phyloP scores from a whole-genome alignment of 495 filamentous ascomycete genomes.

The Penicillium flavigenum region DNA sequence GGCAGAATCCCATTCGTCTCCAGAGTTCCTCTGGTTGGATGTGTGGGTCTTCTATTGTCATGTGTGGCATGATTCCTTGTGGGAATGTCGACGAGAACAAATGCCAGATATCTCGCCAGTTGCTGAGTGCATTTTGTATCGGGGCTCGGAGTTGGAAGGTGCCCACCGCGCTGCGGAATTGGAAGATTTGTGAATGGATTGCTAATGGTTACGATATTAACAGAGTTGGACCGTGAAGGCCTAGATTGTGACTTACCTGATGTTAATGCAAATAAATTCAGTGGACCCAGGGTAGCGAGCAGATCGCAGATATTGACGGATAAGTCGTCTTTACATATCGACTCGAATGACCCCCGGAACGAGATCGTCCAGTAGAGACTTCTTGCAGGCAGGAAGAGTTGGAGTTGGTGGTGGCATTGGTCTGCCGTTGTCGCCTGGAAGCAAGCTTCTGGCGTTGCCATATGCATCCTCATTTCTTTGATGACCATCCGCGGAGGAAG shows the following conservation, averaged over 20 bases:
- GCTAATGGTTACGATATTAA: constrained; percentile 1
- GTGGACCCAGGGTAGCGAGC: constrained; percentile 17
- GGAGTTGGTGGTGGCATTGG: constrained; percentile 19
- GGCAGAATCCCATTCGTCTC: constrained; percentile 24
- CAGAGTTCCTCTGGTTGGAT: constrained; percentile 17
- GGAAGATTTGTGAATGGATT: constrained; percentile 26
- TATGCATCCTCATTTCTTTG: constrained; percentile 33
- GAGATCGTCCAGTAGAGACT: constrained; percentile 20
- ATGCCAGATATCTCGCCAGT: constrained; percentile 25
- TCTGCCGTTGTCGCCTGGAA: constrained; percentile 32
- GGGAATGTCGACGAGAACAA: constrained; percentile 8
- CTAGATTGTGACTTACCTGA: constrained; percentile 10
- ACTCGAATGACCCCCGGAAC: constrained; percentile 19
- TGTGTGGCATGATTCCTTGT: constrained; percentile 10
- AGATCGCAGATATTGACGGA: not conserved
- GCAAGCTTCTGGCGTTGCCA: constrained; percentile 30
- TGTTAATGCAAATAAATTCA: constrained; percentile 24
- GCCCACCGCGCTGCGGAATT: constrained; percentile 25
- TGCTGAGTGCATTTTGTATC: constrained; percentile 16
- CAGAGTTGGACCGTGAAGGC: no score
- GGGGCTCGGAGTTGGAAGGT: constrained; percentile 14
- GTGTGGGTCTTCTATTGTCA: constrained; percentile 13
- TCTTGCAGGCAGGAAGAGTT: constrained; percentile 6
- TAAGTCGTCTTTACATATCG: constrained; percentile 10
- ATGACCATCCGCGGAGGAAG: constrained; percentile 33